Base-by-base conservation (phyloP, 768 basidiomycete species). In the Chalciporus piperatus region DNA sequence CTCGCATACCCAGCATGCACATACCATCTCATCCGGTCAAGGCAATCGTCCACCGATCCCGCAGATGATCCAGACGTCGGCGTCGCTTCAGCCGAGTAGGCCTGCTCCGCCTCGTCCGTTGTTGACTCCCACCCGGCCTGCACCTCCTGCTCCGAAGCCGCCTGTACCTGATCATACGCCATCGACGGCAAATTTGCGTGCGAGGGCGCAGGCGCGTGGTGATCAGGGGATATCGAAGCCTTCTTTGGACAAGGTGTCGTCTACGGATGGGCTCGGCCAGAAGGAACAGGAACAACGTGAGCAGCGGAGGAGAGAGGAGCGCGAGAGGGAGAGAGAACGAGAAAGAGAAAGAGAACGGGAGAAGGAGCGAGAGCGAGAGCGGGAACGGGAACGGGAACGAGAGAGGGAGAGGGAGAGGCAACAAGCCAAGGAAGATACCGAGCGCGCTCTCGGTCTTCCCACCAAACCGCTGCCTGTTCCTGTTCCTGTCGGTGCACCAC, bases 41-140 rank as follows among this genome's bases (percentile, higher is more conserved):
- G 62, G 64, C 0, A 48, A 59, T 14, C 74, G 72, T 40, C 51
- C 64, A 20, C 55, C 56, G 6, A 66, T 70, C 30, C 71, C 52
- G 39, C 51, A 45, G 4, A 63, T 62, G 32, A 43, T 63, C 16
- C 64, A 56, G 55, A 41, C 55, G 11, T 50, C 73, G 70, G 45
- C 73, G 72, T 61, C 70, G 6, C 72, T 77, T 14, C 81, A 84
- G 51, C 74, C 84, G 7, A 76, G 76, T 4, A 76, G 89, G 12
- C 79, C 89, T 4, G 83, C 88, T 0, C 88, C 88, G 19, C 78
- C 85, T 3, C 77, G 87, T 4, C 88, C 89, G 0, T 67, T 82
- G 6, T 74, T 85, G 54, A 75, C 80, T 16, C 79, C 74, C 17
- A 77, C 72, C 35, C 74, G 81, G 0, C 75, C 82, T 11, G 76